Base-by-base conservation (phyloP, 805 yeast species). In the Huiozyma sinensis region DNA sequence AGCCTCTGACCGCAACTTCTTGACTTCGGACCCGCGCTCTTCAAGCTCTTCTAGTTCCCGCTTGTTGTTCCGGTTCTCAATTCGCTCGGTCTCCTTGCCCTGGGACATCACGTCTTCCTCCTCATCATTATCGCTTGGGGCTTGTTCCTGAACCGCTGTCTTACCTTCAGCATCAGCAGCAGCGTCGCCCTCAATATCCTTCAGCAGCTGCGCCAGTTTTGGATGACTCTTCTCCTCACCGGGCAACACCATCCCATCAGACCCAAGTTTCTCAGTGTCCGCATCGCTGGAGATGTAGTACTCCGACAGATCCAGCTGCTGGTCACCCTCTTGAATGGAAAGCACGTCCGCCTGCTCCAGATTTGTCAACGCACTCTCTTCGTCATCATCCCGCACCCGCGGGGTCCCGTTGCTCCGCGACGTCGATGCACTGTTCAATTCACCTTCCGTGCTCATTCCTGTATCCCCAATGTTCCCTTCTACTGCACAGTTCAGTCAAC, bases 261-360 rank as follows among this genome's bases (percentile, higher is more conserved):
- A 57, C 38, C 78, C 90, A 85, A 87, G 77, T 53, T 77, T 81
- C 57, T 88, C 96, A 0, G 97, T 88, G 59, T 88, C 97, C 12
- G 92, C 95, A 63, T 88, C 96, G 11, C 92, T 81, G 9, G 64
- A 56, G 30, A 60, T 49, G 43, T 55, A 58, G 42, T 53, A 54
- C 38, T 57, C 64, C 8, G 57, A 52, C 27, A 57, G 36, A 51
- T 79, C 79, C 45, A 76, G 69, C 43, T 76, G 82, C 11, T 31
- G 11, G 9, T 3, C 33, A 8, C 33, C 33, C 33, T 31, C 33
- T 4, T 17, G 24, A 17, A 17, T 17, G 24, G 24, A 17, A 4
- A n/a, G 50, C 50, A 38, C 24, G 24, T 17, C 24, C 24, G 4
- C 24, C 33, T 31, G 33, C 9, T 55, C 61, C 2, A 57, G 48